Conservation (phyloP, 257 asterid genomes). For the Galeopsis tetrahit region DNA sequence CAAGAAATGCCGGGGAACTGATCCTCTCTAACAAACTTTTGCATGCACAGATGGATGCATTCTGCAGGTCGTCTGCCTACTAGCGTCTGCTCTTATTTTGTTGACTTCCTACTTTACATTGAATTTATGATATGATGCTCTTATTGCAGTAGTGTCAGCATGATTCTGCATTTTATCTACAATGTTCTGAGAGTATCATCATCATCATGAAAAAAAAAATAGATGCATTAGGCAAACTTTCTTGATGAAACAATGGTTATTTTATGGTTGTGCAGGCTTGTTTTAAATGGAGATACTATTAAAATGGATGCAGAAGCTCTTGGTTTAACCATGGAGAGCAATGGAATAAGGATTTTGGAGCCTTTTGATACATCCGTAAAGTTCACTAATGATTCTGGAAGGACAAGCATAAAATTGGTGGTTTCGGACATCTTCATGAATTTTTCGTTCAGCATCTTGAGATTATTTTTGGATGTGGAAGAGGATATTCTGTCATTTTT, state of each 20-base stretch:
- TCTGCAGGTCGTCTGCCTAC: slow-evolving; percentile 69
- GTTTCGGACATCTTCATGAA: slow-evolving; percentile 93
- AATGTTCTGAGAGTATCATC: slow-evolving; percentile 3
- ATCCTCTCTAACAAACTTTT: slow-evolving; percentile 78
- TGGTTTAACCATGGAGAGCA: slow-evolving; percentile 95
- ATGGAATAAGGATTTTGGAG: slow-evolving; percentile 90
- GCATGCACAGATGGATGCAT: slow-evolving; percentile 92
- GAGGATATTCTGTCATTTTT: slow-evolving; percentile 90
- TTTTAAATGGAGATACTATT: slow-evolving; percentile 67
- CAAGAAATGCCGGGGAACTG: slow-evolving; percentile 63
- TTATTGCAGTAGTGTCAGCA: not conserved
- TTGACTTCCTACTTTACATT: slow-evolving; percentile 12
- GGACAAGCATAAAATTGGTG: slow-evolving; percentile 67
- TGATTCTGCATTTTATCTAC: not conserved
- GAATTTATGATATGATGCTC: not conserved
- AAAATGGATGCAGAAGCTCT: slow-evolving; percentile 74
- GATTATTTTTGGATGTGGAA: slow-evolving; percentile 87
- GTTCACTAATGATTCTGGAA: slow-evolving; percentile 72
- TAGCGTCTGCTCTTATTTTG: slow-evolving; percentile 12
- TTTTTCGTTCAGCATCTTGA: slow-evolving; percentile 89
- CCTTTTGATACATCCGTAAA: slow-evolving; percentile 83
- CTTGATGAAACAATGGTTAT: slow-evolving; percentile 18
- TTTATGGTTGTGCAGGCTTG: slow-evolving; percentile 66
- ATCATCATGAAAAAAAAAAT: not conserved
- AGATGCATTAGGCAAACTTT: not conserved